Conservation (phyloP, 345 rosid species). For the Leavenworthia alabamica region DNA sequence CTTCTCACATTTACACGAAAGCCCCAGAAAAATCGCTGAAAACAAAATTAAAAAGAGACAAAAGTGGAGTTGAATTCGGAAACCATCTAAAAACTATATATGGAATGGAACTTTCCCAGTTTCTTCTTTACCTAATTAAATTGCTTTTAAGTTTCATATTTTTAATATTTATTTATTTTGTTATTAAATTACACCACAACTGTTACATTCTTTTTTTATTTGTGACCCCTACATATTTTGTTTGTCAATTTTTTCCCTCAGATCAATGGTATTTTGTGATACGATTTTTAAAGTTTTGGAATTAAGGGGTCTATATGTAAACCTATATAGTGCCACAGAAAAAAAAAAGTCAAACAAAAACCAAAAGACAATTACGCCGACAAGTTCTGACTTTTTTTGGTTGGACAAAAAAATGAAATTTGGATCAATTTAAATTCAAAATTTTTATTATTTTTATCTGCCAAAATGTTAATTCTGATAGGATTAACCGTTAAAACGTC, state of each 20-base stretch:
- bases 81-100: too few relatives aligned
- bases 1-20: slow-evolving; percentile 17
- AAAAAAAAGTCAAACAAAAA: neutral
- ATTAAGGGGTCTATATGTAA: slow-evolving; percentile 14
- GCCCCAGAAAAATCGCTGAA: slow-evolving; percentile 9
- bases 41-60: neutral
- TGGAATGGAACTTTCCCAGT: slow-evolving; percentile 14
- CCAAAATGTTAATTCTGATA: neutral
- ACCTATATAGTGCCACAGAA: neutral
- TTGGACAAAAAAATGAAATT: too few relatives aligned
- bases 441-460: neutral
- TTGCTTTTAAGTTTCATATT: neutral
- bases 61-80: slow-evolving; percentile 23
- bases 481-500: neutral
- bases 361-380: slow-evolving; percentile 29
- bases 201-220: slow-evolving; percentile 14
- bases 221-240: slow-evolving; percentile 13
- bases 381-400: too few relatives aligned
- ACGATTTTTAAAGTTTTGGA: neutral
- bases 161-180: neutral
- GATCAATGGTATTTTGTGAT: slow-evolving; percentile 12
- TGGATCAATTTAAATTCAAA: neutral
- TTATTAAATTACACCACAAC: slow-evolving; percentile 2
- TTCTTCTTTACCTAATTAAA: slow-evolving; percentile 21
- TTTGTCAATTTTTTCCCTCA: neutral